A percentile compares a stretch with the other conserved stretches of the same genome.
Evolutionary conservation across 1,139 yeast genomes (phyloP).

Genomic region (Candida frijolesensis): DNA sequence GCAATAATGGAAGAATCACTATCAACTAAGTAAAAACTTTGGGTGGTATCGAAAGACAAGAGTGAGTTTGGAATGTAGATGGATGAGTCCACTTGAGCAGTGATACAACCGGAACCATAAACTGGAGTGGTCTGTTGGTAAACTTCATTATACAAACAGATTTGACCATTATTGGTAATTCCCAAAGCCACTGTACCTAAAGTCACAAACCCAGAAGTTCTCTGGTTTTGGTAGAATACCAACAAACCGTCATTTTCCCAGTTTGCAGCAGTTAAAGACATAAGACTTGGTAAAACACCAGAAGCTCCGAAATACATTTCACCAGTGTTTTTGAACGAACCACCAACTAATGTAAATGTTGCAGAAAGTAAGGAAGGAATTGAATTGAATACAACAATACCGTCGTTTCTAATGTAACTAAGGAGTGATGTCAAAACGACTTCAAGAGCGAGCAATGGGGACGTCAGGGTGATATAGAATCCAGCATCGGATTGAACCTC

Average conservation of each 20-base stretch:
- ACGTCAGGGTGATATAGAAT: constrained; percentile 18
- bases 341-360: constrained; percentile 22
- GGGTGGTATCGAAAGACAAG: constrained; percentile 20
- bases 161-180: constrained; percentile 31
- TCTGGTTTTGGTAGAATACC: constrained; percentile 24
- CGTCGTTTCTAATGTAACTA: constrained; percentile 23
- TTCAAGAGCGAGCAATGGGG: constrained; percentile 14
- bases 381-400: constrained; percentile 27
- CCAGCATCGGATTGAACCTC: constrained; percentile 23
- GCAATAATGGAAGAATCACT: constrained; percentile 23
- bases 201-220: constrained; percentile 21
- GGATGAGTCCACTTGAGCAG: constrained; percentile 24
- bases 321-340: constrained; percentile 30
- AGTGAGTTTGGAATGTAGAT: constrained; percentile 23
- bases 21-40: constrained; percentile 25
- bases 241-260: constrained; percentile 33
- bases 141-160: constrained; percentile 28
- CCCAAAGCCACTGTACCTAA: constrained; percentile 22
- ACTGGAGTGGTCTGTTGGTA: constrained; percentile 28
- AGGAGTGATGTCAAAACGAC: constrained; percentile 16
- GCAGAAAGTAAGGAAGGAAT: constrained; percentile 20
- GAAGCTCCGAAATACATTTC: constrained; percentile 29
- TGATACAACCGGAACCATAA: constrained; percentile 32
- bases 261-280: constrained; percentile 22
- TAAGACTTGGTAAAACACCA: constrained; percentile 22